These are phyloP conservation scores for Penicillium desertorum DNA, from an alignment of 495 filamentous ascomycete species.

Conservation along the genomic window DNA sequence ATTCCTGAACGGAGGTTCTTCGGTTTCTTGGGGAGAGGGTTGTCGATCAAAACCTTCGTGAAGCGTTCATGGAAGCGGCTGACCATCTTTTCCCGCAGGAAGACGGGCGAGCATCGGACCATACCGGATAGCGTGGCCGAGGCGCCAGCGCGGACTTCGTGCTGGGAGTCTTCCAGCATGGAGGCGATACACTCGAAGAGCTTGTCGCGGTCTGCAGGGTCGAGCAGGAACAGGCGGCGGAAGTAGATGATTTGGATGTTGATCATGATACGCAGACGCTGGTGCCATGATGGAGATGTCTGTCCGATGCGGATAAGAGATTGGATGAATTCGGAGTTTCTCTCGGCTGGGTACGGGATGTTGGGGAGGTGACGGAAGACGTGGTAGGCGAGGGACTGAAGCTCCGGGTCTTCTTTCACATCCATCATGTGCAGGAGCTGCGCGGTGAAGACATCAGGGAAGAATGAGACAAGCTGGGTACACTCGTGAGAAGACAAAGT, in stretches of 20 bases:
- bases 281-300: conserved; percentile 89
- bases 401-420: conserved; percentile 95
- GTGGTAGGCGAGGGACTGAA: conserved; percentile 92
- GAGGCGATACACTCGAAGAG: conserved; percentile 87
- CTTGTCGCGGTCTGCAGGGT: conserved; percentile 67
- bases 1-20: conserved; percentile 36
- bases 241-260: conserved; percentile 99
- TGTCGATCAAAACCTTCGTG: conserved; percentile 68
- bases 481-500: conserved; percentile 91
- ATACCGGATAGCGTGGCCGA: conserved; percentile 91
- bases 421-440: conserved; percentile 99
- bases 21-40: conserved; percentile 81
- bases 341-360: conserved; percentile 84
- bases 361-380: conserved; percentile 97
- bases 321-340: conserved; percentile 78
- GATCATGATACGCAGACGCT: conserved; percentile 92
- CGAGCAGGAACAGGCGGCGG: conserved; percentile 91
- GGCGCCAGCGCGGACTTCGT: conserved; percentile 93
- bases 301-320: conserved; percentile 87
- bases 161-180: conserved; percentile 90
- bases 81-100: conserved; percentile 74
- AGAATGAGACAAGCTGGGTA: conserved; percentile 86
- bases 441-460: conserved; percentile 83
- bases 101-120: conserved; percentile 93
- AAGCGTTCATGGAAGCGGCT: conserved; percentile 74